These are phyloP conservation scores for Gracilaria domingensis DNA, from an alignment of 23 red algal genomes.

Conservation along the genomic window DNA sequence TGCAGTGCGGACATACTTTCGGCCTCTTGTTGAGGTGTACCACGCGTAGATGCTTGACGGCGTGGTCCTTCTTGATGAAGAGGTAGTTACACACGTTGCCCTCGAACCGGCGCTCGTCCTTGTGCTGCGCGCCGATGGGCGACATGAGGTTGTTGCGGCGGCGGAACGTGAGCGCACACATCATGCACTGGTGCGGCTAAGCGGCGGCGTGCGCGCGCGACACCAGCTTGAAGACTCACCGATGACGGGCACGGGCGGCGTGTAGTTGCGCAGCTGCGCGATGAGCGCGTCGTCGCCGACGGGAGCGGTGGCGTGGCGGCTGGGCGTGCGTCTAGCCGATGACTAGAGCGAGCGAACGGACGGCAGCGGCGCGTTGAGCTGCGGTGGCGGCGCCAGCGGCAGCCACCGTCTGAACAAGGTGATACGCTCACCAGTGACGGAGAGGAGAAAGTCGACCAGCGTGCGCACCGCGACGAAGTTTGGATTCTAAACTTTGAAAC, in stretches of 20 bases:
- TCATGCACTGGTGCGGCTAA: constrained; percentile 28
- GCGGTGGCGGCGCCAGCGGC: constrained; percentile 1
- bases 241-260: background rate
- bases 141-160: constrained; percentile 47
- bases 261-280: constrained; percentile 21
- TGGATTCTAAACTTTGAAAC: too few species aligned
- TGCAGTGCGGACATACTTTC: constrained; percentile 52
- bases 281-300: constrained; percentile 29
- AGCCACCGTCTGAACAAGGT: too few species aligned
- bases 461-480: too few species aligned
- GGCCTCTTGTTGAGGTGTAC: constrained; percentile 72
- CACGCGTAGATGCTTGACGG: constrained; percentile 59
- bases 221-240: background rate
- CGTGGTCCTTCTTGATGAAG: constrained; percentile 82
- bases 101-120: constrained; percentile 69
- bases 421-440: too few species aligned
- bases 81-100: constrained; percentile 63
- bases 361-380: constrained; percentile 4
- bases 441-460: too few species aligned
- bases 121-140: constrained; percentile 56
- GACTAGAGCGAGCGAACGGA: constrained; percentile 18
- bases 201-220: background rate
- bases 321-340: background rate
- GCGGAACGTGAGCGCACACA: constrained; percentile 38
- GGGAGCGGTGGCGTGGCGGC: background rate